phyloP scores from a whole-genome alignment of 169 alveolate genomes.

The Perkinsus chesapeaki region DNA sequence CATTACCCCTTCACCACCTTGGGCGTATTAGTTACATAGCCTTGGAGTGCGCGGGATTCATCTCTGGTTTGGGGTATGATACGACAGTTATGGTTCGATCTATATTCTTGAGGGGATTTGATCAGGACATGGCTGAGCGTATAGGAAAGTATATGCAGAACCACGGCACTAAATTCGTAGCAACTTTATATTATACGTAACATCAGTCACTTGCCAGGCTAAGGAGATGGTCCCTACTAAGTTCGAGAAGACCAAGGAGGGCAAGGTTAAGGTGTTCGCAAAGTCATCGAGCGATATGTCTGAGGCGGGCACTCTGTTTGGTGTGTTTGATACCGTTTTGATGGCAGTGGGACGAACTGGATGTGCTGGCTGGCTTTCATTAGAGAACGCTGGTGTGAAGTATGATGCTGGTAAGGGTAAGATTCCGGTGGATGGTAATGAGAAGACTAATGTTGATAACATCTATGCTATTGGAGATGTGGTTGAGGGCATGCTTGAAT shows the following conservation, averaged over 20 bases:
- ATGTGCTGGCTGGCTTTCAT: constrained; percentile 61
- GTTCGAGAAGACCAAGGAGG: background rate
- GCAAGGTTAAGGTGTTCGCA: background rate
- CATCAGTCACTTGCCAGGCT: background rate
- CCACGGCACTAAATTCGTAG: constrained; percentile 49
- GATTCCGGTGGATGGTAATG: constrained; percentile 56
- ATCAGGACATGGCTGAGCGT: constrained; percentile 63
- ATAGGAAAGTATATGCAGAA: constrained; percentile 63
- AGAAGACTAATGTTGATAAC: constrained; percentile 26
- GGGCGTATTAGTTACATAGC: constrained; percentile 70
- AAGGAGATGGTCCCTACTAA: background rate
- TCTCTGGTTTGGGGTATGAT: constrained; percentile 84
- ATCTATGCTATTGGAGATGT: constrained; percentile 31
- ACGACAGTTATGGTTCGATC: constrained; percentile 75
- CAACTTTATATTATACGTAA: background rate
- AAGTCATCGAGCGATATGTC: background rate
- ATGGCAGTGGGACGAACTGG: constrained; percentile 95
- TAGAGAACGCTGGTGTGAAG: constrained; percentile 31
- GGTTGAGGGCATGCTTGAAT: constrained; percentile 81
- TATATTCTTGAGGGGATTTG: constrained; percentile 90
- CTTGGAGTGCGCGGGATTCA: constrained; percentile 95
- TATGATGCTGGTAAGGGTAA: constrained; percentile 77
- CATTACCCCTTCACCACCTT: background rate
- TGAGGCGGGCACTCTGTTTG: background rate
- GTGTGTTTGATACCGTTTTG: constrained; percentile 82